Evolutionary conservation across 805 yeast genomes (phyloP).

Genomic region (Ogataea pilisensis): DNA sequence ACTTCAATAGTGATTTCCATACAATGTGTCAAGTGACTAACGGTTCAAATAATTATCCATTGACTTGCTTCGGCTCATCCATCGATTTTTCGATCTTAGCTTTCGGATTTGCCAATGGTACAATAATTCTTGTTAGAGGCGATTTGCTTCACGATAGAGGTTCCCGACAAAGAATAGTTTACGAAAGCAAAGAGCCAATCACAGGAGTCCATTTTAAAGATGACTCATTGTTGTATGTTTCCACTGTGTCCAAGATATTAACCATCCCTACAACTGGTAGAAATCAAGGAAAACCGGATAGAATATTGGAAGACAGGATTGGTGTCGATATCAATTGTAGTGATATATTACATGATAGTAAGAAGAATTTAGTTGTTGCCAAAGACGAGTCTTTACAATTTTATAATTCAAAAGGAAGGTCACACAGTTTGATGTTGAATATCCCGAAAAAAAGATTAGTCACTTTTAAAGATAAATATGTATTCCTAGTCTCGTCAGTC

Average conservation of each 20-base stretch:
- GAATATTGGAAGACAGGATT: slow-evolving; percentile 38
- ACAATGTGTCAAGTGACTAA: slow-evolving; percentile 61
- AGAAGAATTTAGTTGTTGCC: slow-evolving; percentile 52
- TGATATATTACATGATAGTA: slow-evolving; percentile 29
- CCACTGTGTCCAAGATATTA: slow-evolving; percentile 70
- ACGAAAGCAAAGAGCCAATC: slow-evolving; percentile 71
- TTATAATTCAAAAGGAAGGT: slow-evolving; percentile 53
- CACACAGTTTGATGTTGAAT: slow-evolving; percentile 52
- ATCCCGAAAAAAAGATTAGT: slow-evolving; percentile 50
- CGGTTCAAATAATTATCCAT: slow-evolving; percentile 74
- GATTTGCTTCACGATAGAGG: slow-evolving; percentile 88
- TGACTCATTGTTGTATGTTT: slow-evolving; percentile 55
- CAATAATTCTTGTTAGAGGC: slow-evolving; percentile 77
- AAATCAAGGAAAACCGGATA: slow-evolving; percentile 60
- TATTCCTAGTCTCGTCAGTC: slow-evolving; percentile 56
- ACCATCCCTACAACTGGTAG: slow-evolving; percentile 76
- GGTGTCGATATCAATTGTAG: slow-evolving; percentile 52
- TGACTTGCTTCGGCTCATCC: slow-evolving; percentile 59
- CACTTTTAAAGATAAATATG: slow-evolving; percentile 42
- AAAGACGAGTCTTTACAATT: slow-evolving; percentile 58
- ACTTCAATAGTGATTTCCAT: slow-evolving; percentile 42
- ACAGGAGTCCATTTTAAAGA: slow-evolving; percentile 67
- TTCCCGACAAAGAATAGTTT: slow-evolving; percentile 76
- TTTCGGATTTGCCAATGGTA: slow-evolving; percentile 81
- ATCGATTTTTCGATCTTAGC: slow-evolving; percentile 60